Base-by-base conservation (phyloP, 2,329 filamentous ascomycete species). In the Dactylellina cionopaga region DNA sequence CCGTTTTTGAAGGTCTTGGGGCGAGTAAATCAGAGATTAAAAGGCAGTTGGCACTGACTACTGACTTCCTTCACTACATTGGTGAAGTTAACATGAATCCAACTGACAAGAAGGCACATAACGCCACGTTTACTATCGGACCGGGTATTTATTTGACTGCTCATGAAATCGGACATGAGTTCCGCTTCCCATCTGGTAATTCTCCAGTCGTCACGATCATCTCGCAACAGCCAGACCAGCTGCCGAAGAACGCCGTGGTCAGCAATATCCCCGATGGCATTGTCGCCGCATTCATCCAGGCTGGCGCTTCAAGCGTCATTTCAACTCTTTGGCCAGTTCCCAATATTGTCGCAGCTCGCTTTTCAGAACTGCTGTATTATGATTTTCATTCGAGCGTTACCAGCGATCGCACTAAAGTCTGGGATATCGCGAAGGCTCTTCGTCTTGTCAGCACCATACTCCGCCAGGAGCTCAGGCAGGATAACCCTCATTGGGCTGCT, bases 291-390 rank as follows among this genome's bases (percentile, higher is more conserved):
- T 72, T 72, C 35, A 25, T 72, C 11, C 58, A 72, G 35, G 51
- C 68, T 2, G 68, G 68, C 2, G 68, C 68, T 17, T 56, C 58
- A 22, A 65, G 17, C 17, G 68, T 72, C 9, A 19, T 72, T 15
- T 59, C 68, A 17, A 72, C 68, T 5, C 43, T 72, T 11, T 72
- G 68, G 68, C 68, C 68, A 10, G 68, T 72, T 5, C 68, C 68
- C 5, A 33, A 29, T 17, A 9, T 41, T 1, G 25, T 65, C 19
- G 68, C 68, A 13, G 19, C 22, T 11, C 41, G 68, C 7, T 72
- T 72, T 37, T 27, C 58, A 7, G 52, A 64, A 19, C 25, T 72
- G 4, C 54, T 72, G 22, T 64, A 59, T 22, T 19, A 41, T 44
- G 39, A 59, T 35, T 65, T 64, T 43, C 43, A 31, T 27, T 15